Base-by-base conservation (phyloP, 192 early-diverging fungal genomes). In the Ambispora gerdemannii region DNA sequence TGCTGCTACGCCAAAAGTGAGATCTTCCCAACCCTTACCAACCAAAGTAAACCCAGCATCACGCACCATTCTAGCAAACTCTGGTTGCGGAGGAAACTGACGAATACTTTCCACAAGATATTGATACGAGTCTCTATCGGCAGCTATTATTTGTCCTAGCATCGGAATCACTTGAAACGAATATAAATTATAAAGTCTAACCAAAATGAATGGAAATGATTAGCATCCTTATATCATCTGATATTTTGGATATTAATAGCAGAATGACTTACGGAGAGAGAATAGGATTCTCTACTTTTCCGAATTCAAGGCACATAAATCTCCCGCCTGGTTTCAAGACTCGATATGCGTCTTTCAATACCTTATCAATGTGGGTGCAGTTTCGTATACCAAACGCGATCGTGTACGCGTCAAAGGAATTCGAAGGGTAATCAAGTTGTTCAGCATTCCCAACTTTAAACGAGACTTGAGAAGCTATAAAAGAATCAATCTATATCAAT, bases 351-450 rank as follows among this genome's bases (percentile, higher is more conserved):
- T 99, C 93, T 58, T 75, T 75, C 31, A 99, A 79, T 1, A 95
- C 97, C 11, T 78, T 81, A 68, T 97, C 94, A 24, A 95, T 83
- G 67, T 95, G 91, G 1, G 97, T 98, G 79, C 93, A 95, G 79
- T 99, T 99, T 70, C 95, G 88, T 72, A 99, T 99, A 22, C 97
- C 97, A 81, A 98, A 98, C 25, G 97, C 95, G 65, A 99, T 99
- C 2, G 95, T 94, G 75, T 96, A 99, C 1, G 88, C 90, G 75
- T 99, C 97, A 53, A 93, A 86, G 13, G 89, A 88, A 31, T 87
- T 83, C 73, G 89, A 86, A 4, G 87, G 81, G 49, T 98, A 87
- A 31, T 78, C 84, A 53, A 98, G 80, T 31, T 89, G 76, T 78
- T 98, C 95, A 13, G 96, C 96, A 72, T 98, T 96, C 31, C 93